Conservation (phyloP, 371 early-diverging fungal species). For the Rhizomucor pusillus region DNA sequence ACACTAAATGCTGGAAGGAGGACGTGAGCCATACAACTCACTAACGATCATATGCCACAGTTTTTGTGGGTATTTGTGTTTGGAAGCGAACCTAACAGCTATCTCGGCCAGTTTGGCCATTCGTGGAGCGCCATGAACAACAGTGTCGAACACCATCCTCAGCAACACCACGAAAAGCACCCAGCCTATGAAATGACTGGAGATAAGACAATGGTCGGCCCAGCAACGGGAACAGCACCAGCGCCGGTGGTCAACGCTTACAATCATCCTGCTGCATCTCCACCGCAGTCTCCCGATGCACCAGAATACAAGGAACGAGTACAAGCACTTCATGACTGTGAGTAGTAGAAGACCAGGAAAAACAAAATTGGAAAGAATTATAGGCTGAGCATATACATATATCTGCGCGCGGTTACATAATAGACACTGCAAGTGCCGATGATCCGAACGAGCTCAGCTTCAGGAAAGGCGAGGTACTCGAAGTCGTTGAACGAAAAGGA, state of each 20-base stretch:
- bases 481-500: conserved; percentile 81
- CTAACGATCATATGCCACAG: conserved; percentile 8
- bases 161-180: conserved; percentile 4
- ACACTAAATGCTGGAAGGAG: too few relatives aligned
- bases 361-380: not conserved
- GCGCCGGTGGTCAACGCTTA: too few relatives aligned
- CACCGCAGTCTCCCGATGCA: conserved; percentile 2
- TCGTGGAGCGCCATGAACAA: conserved; percentile 19
- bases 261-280: conserved; percentile 15
- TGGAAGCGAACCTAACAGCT: conserved; percentile 43
- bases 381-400: not conserved
- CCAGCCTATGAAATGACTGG: conserved; percentile 23
- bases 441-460: conserved; percentile 88
- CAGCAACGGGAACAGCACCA: conserved; percentile 1
- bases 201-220: conserved; percentile 24
- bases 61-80: conserved; percentile 48
- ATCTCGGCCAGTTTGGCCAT: conserved; percentile 25
- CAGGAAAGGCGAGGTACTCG: conserved; percentile 75
- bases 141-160: conserved; percentile 16
- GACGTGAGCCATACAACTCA: too few relatives aligned
- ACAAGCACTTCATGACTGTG: conserved; percentile 21
- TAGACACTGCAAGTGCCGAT: conserved; percentile 72
- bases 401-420: not conserved
- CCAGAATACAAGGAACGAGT: conserved; percentile 36
- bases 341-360: not conserved